These are phyloP conservation scores for Ascosphaera apis DNA, from an alignment of 2,329 filamentous ascomycete species.

Conservation along the genomic window DNA sequence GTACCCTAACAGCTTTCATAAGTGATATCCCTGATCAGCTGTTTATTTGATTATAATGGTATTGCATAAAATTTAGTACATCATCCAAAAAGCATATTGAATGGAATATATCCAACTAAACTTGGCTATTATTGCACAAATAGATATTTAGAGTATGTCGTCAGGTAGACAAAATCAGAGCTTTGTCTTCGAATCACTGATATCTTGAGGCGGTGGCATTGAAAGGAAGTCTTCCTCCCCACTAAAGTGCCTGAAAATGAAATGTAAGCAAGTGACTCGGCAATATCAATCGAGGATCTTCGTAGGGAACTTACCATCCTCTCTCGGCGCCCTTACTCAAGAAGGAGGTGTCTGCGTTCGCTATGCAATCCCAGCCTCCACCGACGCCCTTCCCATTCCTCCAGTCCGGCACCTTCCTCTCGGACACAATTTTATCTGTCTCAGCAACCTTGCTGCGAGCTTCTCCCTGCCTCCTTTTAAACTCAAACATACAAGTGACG, in stretches of 20 bases:
- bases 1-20: too few relatives aligned
- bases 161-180: too few relatives aligned
- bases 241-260: conserved; percentile 19
- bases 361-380: conserved; percentile 58
- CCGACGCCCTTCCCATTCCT: conserved; percentile 36
- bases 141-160: too few relatives aligned
- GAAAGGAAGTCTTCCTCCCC: conserved; percentile 23
- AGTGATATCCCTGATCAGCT: too few relatives aligned
- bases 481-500: conserved; percentile 62
- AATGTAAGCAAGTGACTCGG: conserved; percentile 5
- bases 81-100: too few relatives aligned
- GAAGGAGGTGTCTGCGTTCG: conserved; percentile 71
- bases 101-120: too few relatives aligned
- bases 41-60: too few relatives aligned
- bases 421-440: conserved; percentile 2
- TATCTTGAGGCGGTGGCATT: conserved; percentile 3
- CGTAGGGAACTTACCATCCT: conserved; percentile 44
- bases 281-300: conserved; percentile 7
- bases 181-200: not conserved
- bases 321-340: conserved; percentile 59
- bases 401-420: conserved; percentile 24
- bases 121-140: too few relatives aligned
- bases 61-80: too few relatives aligned
- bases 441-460: conserved; percentile 1
- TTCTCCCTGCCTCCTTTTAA: conserved; percentile 23